Evolutionary conservation across 129 eudicot species (phyloP).

Genomic region (Flaveria sonorensis): DNA sequence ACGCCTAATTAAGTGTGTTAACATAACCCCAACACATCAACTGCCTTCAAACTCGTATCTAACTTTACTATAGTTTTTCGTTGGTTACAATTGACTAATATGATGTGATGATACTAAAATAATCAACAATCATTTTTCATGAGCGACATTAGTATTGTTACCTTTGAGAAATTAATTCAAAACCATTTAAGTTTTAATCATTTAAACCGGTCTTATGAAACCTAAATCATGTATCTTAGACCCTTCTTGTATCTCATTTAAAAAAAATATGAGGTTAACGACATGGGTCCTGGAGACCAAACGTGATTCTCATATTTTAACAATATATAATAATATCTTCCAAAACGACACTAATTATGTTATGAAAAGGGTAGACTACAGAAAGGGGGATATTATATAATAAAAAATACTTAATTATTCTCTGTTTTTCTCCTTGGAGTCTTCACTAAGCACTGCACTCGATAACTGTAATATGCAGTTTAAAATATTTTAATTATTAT

Average conservation of each 20-base stretch:
- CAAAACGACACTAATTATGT: slow-evolving; percentile 25
- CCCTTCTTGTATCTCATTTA: not conserved
- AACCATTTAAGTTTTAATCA: not conserved
- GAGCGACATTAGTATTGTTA: not conserved
- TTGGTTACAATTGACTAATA: too few species aligned
- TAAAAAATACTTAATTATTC: slow-evolving; percentile 19
- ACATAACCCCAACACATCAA: too few species aligned
- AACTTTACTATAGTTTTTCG: too few species aligned
- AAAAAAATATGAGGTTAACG: not conserved
- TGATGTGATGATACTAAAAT: too few species aligned
- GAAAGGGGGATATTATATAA: slow-evolving; percentile 4
- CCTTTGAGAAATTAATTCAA: not conserved
- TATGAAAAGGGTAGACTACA: slow-evolving; percentile 15
- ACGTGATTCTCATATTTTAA: slow-evolving; percentile 2
- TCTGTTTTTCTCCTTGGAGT: slow-evolving; percentile 77
- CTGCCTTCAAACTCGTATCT: too few species aligned
- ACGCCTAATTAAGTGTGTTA: too few species aligned
- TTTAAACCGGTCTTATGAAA: not conserved
- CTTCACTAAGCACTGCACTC: slow-evolving; percentile 37
- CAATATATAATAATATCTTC: not conserved
- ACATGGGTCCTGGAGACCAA: slow-evolving; percentile 12
- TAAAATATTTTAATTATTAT: slow-evolving; percentile 16
- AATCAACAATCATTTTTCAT: not conserved
- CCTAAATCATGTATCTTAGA: not conserved
- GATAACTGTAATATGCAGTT: slow-evolving; percentile 30